These are phyloP conservation scores for Malassezia furfur DNA, from an alignment of 1,284 basidiomycete genomes.

Conservation along the genomic window DNA sequence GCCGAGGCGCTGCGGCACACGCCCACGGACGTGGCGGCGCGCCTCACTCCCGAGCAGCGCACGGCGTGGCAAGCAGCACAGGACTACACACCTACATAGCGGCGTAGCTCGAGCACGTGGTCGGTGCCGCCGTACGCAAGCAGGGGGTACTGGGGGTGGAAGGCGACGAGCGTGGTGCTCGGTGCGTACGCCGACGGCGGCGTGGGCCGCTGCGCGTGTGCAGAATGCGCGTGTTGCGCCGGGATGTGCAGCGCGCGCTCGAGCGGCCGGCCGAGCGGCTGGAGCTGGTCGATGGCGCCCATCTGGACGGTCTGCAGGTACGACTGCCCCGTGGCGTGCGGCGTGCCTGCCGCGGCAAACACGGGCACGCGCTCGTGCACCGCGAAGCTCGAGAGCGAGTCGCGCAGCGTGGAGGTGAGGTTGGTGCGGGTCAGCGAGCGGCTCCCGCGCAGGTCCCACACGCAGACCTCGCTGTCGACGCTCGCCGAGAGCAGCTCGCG, in stretches of 20 bases:
- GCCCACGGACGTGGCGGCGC: neutral
- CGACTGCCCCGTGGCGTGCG: neutral
- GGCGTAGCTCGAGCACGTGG: conserved; percentile 22
- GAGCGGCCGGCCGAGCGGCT: conserved; percentile 3
- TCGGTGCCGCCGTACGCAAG: conserved; percentile 41
- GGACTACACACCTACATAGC: conserved; percentile 9
- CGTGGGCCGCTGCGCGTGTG: neutral
- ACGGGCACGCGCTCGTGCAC: conserved; percentile 76
- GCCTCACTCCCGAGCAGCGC: neutral
- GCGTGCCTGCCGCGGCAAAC: conserved; percentile 57
- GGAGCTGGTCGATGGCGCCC: conserved; percentile 14
- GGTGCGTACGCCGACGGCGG: conserved; percentile 31
- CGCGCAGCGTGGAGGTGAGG: conserved; percentile 50
- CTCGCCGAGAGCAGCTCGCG: conserved; percentile 84
- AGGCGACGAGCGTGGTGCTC: conserved; percentile 34
- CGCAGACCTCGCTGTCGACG: conserved; percentile 75
- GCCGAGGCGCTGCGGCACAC: neutral
- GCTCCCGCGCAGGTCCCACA: conserved; percentile 79
- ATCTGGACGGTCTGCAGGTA: conserved; percentile 17
- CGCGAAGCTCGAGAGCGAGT: conserved; percentile 65
- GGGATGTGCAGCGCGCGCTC: conserved; percentile 19
- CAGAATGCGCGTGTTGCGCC: neutral
- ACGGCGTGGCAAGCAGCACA: neutral
- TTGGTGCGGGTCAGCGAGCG: conserved; percentile 62
- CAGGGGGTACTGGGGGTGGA: conserved; percentile 41